These are phyloP conservation scores for Aspergillus latus DNA, from an alignment of 2,329 filamentous ascomycete species.

Conservation along the genomic window DNA sequence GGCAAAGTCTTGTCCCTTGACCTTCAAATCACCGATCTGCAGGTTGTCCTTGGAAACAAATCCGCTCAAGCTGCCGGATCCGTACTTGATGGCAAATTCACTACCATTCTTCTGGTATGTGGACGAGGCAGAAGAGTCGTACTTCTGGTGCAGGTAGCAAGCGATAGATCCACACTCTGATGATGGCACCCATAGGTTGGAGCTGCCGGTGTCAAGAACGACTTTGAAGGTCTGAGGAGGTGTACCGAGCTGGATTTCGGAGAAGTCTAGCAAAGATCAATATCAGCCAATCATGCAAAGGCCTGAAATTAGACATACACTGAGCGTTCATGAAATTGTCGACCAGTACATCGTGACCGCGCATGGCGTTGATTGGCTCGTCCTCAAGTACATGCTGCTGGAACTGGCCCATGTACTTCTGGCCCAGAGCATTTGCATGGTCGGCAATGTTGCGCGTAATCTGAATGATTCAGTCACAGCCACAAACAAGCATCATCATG, in stretches of 20 bases:
- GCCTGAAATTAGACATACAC: constrained; percentile 60
- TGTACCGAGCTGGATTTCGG: constrained; percentile 87
- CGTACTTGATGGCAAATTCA: constrained; percentile 89
- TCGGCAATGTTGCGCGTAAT: constrained; percentile 74
- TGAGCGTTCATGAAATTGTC: constrained; percentile 99
- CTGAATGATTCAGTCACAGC: constrained; percentile 46
- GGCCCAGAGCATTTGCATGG: constrained; percentile 65
- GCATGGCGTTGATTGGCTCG: constrained; percentile 63
- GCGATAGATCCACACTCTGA: constrained; percentile 89
- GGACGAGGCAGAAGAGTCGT: constrained; percentile 84
- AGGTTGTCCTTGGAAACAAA: constrained; percentile 89
- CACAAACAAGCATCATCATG: neutral
- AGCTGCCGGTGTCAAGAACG: constrained; percentile 95
- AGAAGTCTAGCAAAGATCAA: constrained; percentile 69
- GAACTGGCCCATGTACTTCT: constrained; percentile 52
- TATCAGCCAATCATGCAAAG: neutral
- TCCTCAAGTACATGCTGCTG: constrained; percentile 78
- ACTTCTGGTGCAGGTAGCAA: constrained; percentile 96
- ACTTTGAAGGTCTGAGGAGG: constrained; percentile 98
- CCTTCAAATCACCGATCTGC: constrained; percentile 80
- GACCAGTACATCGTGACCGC: constrained; percentile 78
- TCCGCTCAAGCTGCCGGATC: constrained; percentile 88
- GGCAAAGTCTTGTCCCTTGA: constrained; percentile 91
- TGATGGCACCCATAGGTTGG: constrained; percentile 98
- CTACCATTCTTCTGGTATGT: constrained; percentile 93